Conservation (phyloP, 495 filamentous ascomycete species). For the Astrothelium subdiscretum region DNA sequence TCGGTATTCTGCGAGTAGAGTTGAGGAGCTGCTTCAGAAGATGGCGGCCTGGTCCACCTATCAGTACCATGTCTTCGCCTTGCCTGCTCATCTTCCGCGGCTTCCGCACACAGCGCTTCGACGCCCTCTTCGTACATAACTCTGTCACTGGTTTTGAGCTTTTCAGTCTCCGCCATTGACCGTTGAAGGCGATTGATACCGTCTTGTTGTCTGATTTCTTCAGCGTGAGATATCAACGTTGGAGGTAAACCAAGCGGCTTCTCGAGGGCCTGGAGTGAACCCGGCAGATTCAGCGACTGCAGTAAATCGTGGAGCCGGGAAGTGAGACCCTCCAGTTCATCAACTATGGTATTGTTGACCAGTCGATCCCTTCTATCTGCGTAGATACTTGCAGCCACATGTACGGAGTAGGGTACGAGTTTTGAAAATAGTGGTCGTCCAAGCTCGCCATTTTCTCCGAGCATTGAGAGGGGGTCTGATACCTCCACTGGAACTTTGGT, state of each 20-base stretch:
- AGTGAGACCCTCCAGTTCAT: slow-evolving; percentile 73
- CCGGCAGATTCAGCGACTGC: slow-evolving; percentile 76
- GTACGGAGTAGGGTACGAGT: slow-evolving; percentile 90
- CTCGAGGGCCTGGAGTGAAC: slow-evolving; percentile 86
- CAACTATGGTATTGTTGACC: slow-evolving; percentile 74
- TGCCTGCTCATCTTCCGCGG: slow-evolving; percentile 65
- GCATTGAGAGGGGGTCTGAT: slow-evolving; percentile 61
- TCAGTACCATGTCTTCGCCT: slow-evolving; percentile 77
- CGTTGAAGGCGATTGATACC: slow-evolving; percentile 61
- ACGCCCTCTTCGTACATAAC: slow-evolving; percentile 72
- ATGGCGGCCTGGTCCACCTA: slow-evolving; percentile 64
- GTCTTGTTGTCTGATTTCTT: slow-evolving; percentile 90
- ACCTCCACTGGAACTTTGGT: slow-evolving; percentile 72
- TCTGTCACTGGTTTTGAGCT: slow-evolving; percentile 64
- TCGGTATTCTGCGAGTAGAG: slow-evolving; percentile 64
- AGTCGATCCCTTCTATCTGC: slow-evolving; percentile 80
- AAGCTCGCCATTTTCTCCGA: slow-evolving; percentile 68
- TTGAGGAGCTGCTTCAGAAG: slow-evolving; percentile 57
- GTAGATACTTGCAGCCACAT: slow-evolving; percentile 90
- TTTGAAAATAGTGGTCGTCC: slow-evolving; percentile 81
- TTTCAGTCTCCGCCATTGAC: slow-evolving; percentile 76
- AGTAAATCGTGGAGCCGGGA: slow-evolving; percentile 69
- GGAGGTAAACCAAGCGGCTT: slow-evolving; percentile 90
- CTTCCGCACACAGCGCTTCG: slow-evolving; percentile 63
- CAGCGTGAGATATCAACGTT: slow-evolving; percentile 73